These are phyloP conservation scores for Tulasnella sp. DNA, from an alignment of 768 basidiomycete species.

Conservation along the genomic window DNA sequence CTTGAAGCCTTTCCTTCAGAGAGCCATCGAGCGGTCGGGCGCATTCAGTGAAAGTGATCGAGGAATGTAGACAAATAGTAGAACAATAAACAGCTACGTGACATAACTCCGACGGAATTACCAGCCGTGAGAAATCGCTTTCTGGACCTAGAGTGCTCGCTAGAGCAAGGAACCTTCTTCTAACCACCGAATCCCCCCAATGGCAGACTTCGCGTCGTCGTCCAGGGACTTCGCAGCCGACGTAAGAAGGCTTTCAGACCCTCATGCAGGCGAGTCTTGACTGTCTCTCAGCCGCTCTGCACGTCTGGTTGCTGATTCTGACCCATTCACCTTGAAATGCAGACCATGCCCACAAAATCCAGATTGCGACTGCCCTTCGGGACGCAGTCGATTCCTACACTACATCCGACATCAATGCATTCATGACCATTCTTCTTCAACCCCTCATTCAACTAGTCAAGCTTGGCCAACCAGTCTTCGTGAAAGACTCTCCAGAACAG, in stretches of 20 bases:
- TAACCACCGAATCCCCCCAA: constrained; percentile 44
- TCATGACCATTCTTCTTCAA: constrained; percentile 64
- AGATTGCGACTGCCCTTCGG: constrained; percentile 66
- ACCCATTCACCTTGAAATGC: not conserved
- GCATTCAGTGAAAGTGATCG: constrained; percentile 44
- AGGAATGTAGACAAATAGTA: not conserved
- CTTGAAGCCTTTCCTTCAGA: constrained; percentile 36
- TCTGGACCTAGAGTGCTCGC: not conserved
- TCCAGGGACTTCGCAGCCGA: constrained; percentile 16
- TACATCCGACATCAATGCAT: constrained; percentile 62
- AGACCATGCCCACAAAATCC: constrained; percentile 46
- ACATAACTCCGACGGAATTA: not conserved
- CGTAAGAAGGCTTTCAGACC: constrained; percentile 7
- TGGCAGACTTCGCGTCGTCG: constrained; percentile 1
- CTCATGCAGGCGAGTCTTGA: not conserved
- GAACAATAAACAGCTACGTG: not conserved
- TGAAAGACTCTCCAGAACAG: constrained; percentile 33
- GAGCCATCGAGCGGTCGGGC: constrained; percentile 71
- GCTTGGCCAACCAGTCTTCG: constrained; percentile 52
- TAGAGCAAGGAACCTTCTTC: not conserved
- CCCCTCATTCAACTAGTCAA: constrained; percentile 65
- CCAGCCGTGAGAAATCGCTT: not conserved
- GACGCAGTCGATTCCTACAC: constrained; percentile 74
- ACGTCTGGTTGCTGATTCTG: not conserved
- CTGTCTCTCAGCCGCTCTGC: not conserved